Base-by-base conservation (phyloP, 805 yeast genomes). In the Lachancea dasiensis region DNA sequence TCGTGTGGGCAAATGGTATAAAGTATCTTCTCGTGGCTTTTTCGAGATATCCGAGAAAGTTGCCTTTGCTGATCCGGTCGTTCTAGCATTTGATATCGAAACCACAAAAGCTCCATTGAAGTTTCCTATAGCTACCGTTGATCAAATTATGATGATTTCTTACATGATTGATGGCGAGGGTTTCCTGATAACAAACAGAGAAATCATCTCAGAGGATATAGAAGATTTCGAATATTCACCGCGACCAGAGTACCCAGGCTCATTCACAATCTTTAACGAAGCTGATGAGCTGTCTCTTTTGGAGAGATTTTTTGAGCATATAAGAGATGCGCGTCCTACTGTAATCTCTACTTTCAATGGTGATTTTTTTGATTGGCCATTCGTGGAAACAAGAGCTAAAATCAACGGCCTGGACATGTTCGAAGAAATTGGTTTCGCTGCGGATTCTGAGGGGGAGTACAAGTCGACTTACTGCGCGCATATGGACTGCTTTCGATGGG, bases 101-200 rank as follows among this genome's bases (percentile, higher is more conserved):
- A 92, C 99, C 1, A 86, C 97, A 10, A 92, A 92, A 58, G 86
- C 94, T 9, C 97, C 97, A 2, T 70, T 92, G 43, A 94, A 92
- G 58, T 92, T 92, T 49, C 99, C 99, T 0, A 98, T 86, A 52
- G 74, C 96, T 5, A 69, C 81, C 8, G 71, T 83, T 5, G 99
- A 92, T 63, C 94, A 86, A 60, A 75, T 92, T 27, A 92, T 92
- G 97, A 94, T 94, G 98, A 92, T 92, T 35, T 94, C 98, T 2
- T 92, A 92, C 58, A 94, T 94, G 98, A 89, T 92, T 44, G 98
- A 92, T 57, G 98, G 97, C 8, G 95, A 86, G 50, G 99, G 99
- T 26, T 92, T 67, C 56, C 66, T 92, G 27, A 94, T 92, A 43
- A 92, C 97, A 7, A 92, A 92, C 57, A 68, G 99, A 51, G 96